Base-by-base conservation (phyloP, 1,284 basidiomycete genomes). In the Amylostereum areolatum region DNA sequence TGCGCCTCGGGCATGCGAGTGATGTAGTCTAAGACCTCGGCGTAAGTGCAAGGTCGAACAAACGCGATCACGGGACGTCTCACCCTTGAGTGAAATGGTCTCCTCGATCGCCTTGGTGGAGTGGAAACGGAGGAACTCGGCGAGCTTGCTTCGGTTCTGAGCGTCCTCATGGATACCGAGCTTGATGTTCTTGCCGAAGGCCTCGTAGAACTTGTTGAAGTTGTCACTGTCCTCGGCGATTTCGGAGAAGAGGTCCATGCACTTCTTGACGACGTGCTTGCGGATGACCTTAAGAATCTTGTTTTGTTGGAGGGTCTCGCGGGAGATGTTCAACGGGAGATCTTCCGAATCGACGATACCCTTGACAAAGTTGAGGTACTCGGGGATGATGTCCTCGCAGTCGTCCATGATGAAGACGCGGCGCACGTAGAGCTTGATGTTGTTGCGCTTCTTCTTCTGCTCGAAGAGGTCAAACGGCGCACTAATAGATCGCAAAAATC, bases 401-500 rank as follows among this genome's bases (percentile, higher is more conserved):
- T 99, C 96, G 74, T 99, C 96, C 91, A 97, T 97, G 81, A 99
- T 99, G 81, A 99, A 99, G 63, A 99, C 96, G 53, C 97, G 93
- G 77, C 97, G 94, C 62, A 99, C 97, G 71, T 99, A 99, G 70
- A 99, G 93, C 80, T 99, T 99, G 83, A 99, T 98, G 89, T 98
- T 99, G 85, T 98, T 98, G 66, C 96, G 92, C 86, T 99, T 99
- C 91, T 99, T 99, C 90, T 99, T 99, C 60, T 90, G 92, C 81
- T 99, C 97, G 74, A 99, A 99, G 71, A 99, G 87, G 67, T 99
- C 97, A 72, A 99, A 99, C 50, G 96, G 94, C 42, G 94, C 94
- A 56, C 92, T 92, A 49, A 47, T 40, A 52, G 24, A 24, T 6
- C 6, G 44, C 25, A 39, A 65, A 43, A 68, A 49, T 36, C 47